Conservation (phyloP, 768 basidiomycete species). For the Calocera viscosa region DNA sequence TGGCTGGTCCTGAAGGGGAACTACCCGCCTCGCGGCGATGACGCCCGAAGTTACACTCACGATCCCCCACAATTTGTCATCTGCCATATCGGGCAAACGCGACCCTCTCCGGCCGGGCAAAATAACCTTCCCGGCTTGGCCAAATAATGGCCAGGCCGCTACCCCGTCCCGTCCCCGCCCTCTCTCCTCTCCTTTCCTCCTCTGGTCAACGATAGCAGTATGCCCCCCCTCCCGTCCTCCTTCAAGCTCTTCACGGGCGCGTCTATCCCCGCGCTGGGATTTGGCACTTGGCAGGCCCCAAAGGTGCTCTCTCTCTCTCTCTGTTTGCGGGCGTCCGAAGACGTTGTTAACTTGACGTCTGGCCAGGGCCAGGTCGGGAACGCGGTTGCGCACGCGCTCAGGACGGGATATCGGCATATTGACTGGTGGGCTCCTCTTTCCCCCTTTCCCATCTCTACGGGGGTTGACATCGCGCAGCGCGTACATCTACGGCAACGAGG, state of each 20-base stretch:
- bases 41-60: no score
- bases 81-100: no score
- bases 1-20: no score
- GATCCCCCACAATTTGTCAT: no score
- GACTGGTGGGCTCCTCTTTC: background rate
- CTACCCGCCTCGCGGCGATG: no score
- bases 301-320: background rate
- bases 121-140: no score
- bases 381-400: background rate
- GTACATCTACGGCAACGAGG: background rate
- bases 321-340: no score
- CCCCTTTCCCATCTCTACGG: background rate
- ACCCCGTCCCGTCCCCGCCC: no score
- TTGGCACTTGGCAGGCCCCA: slow-evolving; percentile 1
- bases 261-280: background rate
- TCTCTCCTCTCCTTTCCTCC: no score
- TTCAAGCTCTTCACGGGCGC: slow-evolving; percentile 5
- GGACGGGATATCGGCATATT: background rate
- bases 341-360: no score
- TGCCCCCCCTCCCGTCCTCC: background rate
- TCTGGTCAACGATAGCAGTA: no score
- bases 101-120: background rate
- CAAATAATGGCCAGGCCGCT: no score
- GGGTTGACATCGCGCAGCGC: background rate
- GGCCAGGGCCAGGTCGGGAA: slow-evolving; percentile 1